Evolutionary conservation across 192 early-diverging fungal species (phyloP), one percentile per base, ranked within the genome.

Genomic region (Coemansia pectinata): DNA sequence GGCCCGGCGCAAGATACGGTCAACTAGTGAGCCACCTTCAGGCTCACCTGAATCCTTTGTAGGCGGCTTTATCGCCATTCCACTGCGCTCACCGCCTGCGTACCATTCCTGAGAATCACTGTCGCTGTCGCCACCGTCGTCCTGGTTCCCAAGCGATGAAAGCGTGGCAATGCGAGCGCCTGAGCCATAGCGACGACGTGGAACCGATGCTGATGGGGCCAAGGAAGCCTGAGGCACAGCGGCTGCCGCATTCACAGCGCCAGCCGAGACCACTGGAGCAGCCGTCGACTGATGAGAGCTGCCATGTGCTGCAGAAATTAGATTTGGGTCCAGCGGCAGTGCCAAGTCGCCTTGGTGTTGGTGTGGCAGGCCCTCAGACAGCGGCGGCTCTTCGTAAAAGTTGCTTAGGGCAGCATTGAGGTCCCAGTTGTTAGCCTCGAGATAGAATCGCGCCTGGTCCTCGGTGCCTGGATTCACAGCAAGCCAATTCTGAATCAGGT

Each of bases 71-170:
- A 67, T 65, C 2, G 71, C 73, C 44, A 90, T 94, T n/a, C 87
- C 96, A 81, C 93, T 95, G 76, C 93, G 94, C 78, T 97, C 96
- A 33, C 97, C 97, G 5, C 96, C 97, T 19, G 95, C 89, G 86
- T 91, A 99, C 70, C 88, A 94, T 59, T 86, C 86, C 19, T 79
- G 74, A 2, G 67, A 19, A 55, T 70, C 67, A 15, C 70, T 62
- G 36, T 70, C 66, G 6, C 61, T 63, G 23, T 69, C 68, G 5
- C 61, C 64, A 40, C 55, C 55, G 36, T 42, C 38, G 27, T 50
- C 65, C 25, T 62, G 45, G 7, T 34, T 58, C 25, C 63, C 63
- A 33, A 81, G 57, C 10, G 78, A 77, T 0, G 74, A 79, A 11
- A 85, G 75, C n/a, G 83, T 85, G 3, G 78, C 78, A 23, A 85